Evolutionary conservation across 2,329 filamentous ascomycete species (phyloP), one percentile per base, ranked within the genome.

Genomic region (Trichophyton verrucosum): DNA sequence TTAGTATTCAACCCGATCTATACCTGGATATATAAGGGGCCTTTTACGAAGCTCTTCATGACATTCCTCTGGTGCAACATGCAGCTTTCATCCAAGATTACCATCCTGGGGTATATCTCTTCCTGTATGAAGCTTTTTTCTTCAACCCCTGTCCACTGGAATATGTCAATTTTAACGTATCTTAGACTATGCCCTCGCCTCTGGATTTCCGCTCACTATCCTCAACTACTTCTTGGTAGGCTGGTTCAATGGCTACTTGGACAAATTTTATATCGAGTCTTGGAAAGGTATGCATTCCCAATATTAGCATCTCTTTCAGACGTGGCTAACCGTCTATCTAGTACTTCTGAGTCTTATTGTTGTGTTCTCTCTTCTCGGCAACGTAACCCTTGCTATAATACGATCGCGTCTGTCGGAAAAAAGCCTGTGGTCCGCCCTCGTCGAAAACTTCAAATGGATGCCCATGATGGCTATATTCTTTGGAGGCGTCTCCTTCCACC

Each of bases 1-100:
- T 78, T 92, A 61, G 79, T 92, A 61, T 92, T 94, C 77, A 82
- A 92, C 69, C 89, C 88, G 2, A 77, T 92, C 63, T 81, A 82
- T 63, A 84, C 83, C 66, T 92, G 89, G 89, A 72, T 84, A 51
- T 84, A 80, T 70, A 82, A 80, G 15, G 89, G 89, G 0, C 89
- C 89, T 30, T 88, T 92, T 71, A 92, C 89, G 3, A 85, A 86
- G 22, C 81, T 92, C 3, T 92, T 92, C 81, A 81, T 85, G 63
- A 80, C 76, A 61, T 92, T 94, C 76, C 73, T 91, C 60, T 81
- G 79, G 70, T 89, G 86, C 66, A 84, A 82, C 71, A 91, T 75
- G 68, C 70, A 68, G 7, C 60, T 74, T 22, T 71, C 83, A 6
- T 86, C 83, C 53, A 89, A 89, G 72, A 73, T 89, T 64, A 88